Evolutionary conservation across 1,284 basidiomycete genomes (phyloP).

Genomic region (Boletus smithii): DNA sequence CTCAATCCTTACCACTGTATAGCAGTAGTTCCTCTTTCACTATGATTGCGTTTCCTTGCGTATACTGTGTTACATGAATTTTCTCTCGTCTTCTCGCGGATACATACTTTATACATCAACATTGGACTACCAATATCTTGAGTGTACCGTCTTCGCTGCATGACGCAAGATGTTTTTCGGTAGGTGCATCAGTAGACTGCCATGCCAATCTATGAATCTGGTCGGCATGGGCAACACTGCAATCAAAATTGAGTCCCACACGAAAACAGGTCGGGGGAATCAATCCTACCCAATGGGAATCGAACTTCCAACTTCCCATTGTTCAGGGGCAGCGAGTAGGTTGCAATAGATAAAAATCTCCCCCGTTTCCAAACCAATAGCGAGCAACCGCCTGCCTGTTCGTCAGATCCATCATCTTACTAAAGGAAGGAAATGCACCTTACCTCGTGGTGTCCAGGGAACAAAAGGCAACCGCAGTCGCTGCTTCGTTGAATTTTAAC

Average conservation of each 20-base stretch:
- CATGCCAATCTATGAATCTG: slow-evolving; percentile 70
- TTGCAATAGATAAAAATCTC: slow-evolving; percentile 57
- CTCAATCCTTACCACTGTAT: slow-evolving; percentile 58
- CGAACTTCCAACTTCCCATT: slow-evolving; percentile 50
- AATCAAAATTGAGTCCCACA: slow-evolving; percentile 9
- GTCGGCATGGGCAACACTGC: slow-evolving; percentile 61
- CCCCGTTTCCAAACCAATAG: slow-evolving; percentile 72
- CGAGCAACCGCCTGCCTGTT: slow-evolving; percentile 51
- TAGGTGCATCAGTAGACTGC: slow-evolving; percentile 42
- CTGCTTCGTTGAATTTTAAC: slow-evolving; percentile 60
- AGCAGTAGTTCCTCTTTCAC: slow-evolving; percentile 49
- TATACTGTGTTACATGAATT: slow-evolving; percentile 32
- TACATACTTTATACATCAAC: slow-evolving; percentile 40
- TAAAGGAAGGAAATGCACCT: slow-evolving; percentile 11
- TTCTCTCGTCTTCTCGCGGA: slow-evolving; percentile 21
- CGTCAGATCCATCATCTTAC: neutral
- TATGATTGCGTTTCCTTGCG: slow-evolving; percentile 26
- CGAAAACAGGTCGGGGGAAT: neutral
- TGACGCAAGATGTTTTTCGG: slow-evolving; percentile 45
- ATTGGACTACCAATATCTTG: slow-evolving; percentile 61
- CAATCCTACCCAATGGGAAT: slow-evolving; percentile 48
- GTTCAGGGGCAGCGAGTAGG: slow-evolving; percentile 26
- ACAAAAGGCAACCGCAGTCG: slow-evolving; percentile 69
- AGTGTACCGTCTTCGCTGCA: slow-evolving; percentile 80
- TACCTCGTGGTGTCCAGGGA: slow-evolving; percentile 43